Conservation (phyloP, 2,329 filamentous ascomycete genomes). For the Alternaria postmessia region DNA sequence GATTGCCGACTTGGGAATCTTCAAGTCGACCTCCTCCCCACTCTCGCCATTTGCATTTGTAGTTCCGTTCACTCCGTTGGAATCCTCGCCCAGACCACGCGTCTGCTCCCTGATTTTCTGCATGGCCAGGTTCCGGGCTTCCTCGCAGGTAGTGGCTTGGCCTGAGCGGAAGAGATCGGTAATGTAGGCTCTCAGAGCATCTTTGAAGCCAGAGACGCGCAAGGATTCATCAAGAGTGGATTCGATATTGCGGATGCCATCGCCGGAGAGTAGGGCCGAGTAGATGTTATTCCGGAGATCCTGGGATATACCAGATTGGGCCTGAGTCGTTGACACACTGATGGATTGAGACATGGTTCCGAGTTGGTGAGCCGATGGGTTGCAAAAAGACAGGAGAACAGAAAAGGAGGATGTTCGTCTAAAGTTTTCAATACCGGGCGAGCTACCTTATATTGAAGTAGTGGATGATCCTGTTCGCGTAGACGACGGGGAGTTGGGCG, state of each 20-base stretch:
- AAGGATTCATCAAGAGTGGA: conserved; percentile 62
- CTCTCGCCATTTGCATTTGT: conserved; percentile 34
- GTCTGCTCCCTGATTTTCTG: conserved; percentile 43
- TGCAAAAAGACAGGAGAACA: not conserved
- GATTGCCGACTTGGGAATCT: conserved; percentile 59
- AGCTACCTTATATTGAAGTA: conserved; percentile 16
- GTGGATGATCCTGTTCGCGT: conserved; percentile 18
- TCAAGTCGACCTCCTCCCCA: conserved; percentile 52
- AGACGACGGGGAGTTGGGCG: conserved; percentile 8
- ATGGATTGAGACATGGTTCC: conserved; percentile 23
- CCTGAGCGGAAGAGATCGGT: conserved; percentile 65
- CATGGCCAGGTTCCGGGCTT: conserved; percentile 63
- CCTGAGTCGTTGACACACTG: conserved; percentile 44
- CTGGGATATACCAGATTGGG: conserved; percentile 53
- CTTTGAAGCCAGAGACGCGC: conserved; percentile 66
- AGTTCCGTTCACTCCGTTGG: conserved; percentile 33
- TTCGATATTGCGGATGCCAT: conserved; percentile 65
- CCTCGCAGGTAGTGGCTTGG: conserved; percentile 64
- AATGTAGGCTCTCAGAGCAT: conserved; percentile 63
- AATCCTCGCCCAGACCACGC: conserved; percentile 25
- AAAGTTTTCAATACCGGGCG: conserved; percentile 9
- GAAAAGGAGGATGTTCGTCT: conserved; percentile 3
- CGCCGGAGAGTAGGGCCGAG: conserved; percentile 56
- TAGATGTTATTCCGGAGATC: conserved; percentile 54
- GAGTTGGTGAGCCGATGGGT: not conserved